Conservation (phyloP, 2,329 filamentous ascomycete genomes). For the Helotiales sp. region DNA sequence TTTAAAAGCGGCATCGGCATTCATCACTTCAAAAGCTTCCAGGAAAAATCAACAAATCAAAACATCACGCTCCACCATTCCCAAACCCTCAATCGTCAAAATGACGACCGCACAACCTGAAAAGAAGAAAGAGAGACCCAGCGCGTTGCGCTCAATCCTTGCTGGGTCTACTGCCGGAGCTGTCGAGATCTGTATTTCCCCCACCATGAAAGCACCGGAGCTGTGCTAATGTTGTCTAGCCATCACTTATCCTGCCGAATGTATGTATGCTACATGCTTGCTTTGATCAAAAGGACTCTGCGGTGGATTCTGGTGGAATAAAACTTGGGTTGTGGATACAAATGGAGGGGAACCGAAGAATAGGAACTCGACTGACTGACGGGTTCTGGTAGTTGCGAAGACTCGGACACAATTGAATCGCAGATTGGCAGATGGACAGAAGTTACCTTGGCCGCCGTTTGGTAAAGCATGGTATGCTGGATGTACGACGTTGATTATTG, state of each 20-base stretch:
- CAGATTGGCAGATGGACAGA: slow-evolving; percentile 78
- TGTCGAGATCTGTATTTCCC: slow-evolving; percentile 79
- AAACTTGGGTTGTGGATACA: not conserved
- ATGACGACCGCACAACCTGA: slow-evolving; percentile 33
- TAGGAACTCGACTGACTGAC: slow-evolving; percentile 12
- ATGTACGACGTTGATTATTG: slow-evolving; percentile 95
- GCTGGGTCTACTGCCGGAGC: slow-evolving; percentile 94
- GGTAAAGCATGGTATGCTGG: slow-evolving; percentile 96
- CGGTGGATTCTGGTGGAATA: not conserved
- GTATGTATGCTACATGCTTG: slow-evolving; percentile 52
- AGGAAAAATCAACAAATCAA: not conserved
- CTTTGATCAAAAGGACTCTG: not conserved
- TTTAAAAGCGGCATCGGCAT: slow-evolving; percentile 14
- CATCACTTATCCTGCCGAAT: slow-evolving; percentile 94
- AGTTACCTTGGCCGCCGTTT: slow-evolving; percentile 93
- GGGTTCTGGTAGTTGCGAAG: slow-evolving; percentile 68
- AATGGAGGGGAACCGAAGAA: not conserved
- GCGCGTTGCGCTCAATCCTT: slow-evolving; percentile 84
- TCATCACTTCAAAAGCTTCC: slow-evolving; percentile 17
- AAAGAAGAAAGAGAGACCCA: slow-evolving; percentile 62
- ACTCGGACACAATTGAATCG: slow-evolving; percentile 93
- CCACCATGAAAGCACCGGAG: slow-evolving; percentile 7
- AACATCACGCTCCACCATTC: not conserved
- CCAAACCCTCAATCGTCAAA: not conserved
- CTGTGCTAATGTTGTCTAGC: slow-evolving; percentile 50